These are phyloP conservation scores for Ceratocystis cubensis DNA, from an alignment of 2,329 filamentous ascomycete species.

Conservation along the genomic window DNA sequence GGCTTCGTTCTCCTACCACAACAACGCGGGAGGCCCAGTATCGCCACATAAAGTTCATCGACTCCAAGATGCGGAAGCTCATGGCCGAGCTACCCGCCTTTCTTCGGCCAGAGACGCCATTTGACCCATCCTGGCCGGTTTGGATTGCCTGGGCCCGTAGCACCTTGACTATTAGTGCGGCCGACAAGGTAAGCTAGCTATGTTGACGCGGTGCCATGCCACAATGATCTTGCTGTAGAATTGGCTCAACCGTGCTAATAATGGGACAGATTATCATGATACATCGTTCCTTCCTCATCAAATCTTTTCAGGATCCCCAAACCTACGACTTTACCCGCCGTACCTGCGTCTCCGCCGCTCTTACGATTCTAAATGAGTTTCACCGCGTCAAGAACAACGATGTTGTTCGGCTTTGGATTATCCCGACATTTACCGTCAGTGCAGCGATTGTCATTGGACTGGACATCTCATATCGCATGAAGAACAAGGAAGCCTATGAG, in stretches of 20 bases:
- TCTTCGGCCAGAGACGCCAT: slow-evolving; percentile 7
- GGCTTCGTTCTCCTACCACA: slow-evolving; percentile 13
- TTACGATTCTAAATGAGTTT: slow-evolving; percentile 18
- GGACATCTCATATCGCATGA: slow-evolving; percentile 18
- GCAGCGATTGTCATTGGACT: slow-evolving; percentile 18
- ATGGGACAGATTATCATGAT: slow-evolving; percentile 19
- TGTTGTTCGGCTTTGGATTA: slow-evolving; percentile 20
- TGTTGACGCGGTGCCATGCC: not conserved
- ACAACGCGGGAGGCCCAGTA: slow-evolving; percentile 18
- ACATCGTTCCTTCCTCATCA: slow-evolving; percentile 20
- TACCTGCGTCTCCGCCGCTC: slow-evolving; percentile 17
- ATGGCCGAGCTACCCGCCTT: slow-evolving; percentile 15
- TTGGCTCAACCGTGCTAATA: not conserved
- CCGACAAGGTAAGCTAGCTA: slow-evolving; percentile 15
- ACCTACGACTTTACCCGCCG: slow-evolving; percentile 17
- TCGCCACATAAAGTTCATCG: slow-evolving; percentile 12
- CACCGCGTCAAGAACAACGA: slow-evolving; percentile 16
- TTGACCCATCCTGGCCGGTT: slow-evolving; percentile 15
- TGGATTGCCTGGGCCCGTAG: slow-evolving; percentile 21
- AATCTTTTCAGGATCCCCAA: slow-evolving; percentile 17
- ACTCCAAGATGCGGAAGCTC: slow-evolving; percentile 13
- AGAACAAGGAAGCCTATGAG: slow-evolving; percentile 13
- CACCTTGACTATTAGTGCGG: slow-evolving; percentile 19
- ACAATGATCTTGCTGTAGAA: too few species aligned
- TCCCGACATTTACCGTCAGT: slow-evolving; percentile 20